A percentile compares a stretch with the other conserved stretches of the same genome.
Conservation (phyloP, 2,329 filamentous ascomycete species). For the Sphaerostilbella broomeana region DNA sequence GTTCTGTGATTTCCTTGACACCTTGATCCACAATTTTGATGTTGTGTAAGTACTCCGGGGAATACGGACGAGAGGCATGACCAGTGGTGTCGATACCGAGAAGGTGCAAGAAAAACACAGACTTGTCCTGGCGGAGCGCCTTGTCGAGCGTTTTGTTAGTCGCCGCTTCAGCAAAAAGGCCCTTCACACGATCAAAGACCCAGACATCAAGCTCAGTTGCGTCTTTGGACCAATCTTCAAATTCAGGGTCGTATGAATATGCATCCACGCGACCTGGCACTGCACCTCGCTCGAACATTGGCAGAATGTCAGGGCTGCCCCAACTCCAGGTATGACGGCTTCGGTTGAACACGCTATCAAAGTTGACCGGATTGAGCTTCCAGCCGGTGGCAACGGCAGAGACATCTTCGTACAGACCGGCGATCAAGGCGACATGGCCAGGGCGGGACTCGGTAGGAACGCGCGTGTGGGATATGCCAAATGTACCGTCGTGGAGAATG, state of each 20-base stretch:
- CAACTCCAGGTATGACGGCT: constrained; percentile 98
- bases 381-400: constrained; percentile 95
- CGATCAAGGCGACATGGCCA: constrained; percentile 93
- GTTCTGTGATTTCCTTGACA: constrained; percentile 71
- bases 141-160: constrained; percentile 68
- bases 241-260: constrained; percentile 75
- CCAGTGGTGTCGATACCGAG: constrained; percentile 88
- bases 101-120: constrained; percentile 92
- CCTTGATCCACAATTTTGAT: constrained; percentile 91
- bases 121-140: constrained; percentile 70
- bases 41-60: constrained; percentile 89
- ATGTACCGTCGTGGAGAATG: constrained; percentile 83
- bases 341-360: constrained; percentile 97
- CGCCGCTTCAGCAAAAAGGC: constrained; percentile 73
- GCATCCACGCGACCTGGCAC: constrained; percentile 80
- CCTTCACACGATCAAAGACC: constrained; percentile 93
- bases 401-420: constrained; percentile 94
- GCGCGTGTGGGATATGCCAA: constrained; percentile 93
- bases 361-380: constrained; percentile 97
- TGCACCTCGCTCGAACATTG: constrained; percentile 95
- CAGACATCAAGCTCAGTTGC: constrained; percentile 78
- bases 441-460: constrained; percentile 95
- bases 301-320: constrained; percentile 95
- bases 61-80: constrained; percentile 82
- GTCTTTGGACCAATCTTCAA: constrained; percentile 84